Conservation (phyloP, 1,284 basidiomycete genomes). For the Leccinum griseonigrum region DNA sequence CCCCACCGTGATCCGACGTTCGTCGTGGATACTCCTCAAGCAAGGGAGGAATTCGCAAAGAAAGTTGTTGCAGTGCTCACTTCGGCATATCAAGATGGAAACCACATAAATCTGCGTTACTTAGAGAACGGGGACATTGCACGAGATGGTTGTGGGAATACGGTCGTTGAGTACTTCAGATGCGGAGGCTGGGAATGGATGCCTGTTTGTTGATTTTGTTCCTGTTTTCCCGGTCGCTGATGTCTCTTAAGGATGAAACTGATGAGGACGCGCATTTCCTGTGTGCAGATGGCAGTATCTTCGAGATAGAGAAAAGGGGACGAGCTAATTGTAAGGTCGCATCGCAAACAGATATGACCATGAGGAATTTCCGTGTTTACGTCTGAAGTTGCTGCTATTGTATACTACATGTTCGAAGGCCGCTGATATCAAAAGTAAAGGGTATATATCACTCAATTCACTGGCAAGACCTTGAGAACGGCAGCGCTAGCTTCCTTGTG, state of each 20-base stretch:
- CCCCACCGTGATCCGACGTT: slow-evolving; percentile 66
- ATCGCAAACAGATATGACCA: slow-evolving; percentile 28
- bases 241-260: slow-evolving; percentile 42
- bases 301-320: slow-evolving; percentile 54
- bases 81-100: slow-evolving; percentile 71
- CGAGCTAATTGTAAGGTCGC: slow-evolving; percentile 48
- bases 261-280: slow-evolving; percentile 63
- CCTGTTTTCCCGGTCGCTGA: slow-evolving; percentile 15
- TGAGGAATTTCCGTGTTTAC: slow-evolving; percentile 48
- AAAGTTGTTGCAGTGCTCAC: slow-evolving; percentile 54
- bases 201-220: slow-evolving; percentile 53
- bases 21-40: slow-evolving; percentile 38
- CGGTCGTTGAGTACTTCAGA: slow-evolving; percentile 79
- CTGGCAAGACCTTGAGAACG: slow-evolving; percentile 46
- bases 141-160: slow-evolving; percentile 43
- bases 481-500: slow-evolving; percentile 58
- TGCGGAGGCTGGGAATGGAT: slow-evolving; percentile 84
- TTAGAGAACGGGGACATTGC: slow-evolving; percentile 43
- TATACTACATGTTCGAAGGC: slow-evolving; percentile 13
- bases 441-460: slow-evolving; percentile 25
- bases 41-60: slow-evolving; percentile 44
- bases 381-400: slow-evolving; percentile 17
- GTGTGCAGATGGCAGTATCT: slow-evolving; percentile 74
- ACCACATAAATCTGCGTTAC: slow-evolving; percentile 66
- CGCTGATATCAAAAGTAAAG: slow-evolving; percentile 1